These are phyloP conservation scores for Phlebiopsis gigantea DNA, from an alignment of 768 basidiomycete genomes.

Conservation along the genomic window DNA sequence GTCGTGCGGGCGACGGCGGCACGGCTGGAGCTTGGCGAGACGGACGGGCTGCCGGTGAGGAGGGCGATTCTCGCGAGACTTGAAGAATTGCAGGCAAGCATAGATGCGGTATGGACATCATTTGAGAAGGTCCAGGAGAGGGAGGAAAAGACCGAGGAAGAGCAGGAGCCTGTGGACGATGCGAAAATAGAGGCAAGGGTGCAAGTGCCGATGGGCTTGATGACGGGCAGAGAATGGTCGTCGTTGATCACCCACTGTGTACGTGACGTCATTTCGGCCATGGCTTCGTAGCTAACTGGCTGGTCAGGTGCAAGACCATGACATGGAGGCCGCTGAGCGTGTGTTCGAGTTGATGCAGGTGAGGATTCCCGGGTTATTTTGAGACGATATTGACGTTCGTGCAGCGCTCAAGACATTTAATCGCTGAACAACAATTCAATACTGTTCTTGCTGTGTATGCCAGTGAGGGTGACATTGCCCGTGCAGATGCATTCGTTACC, in stretches of 20 bases:
- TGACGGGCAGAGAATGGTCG: slow-evolving; percentile 10
- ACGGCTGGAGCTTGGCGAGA: no score
- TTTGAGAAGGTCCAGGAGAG: not conserved
- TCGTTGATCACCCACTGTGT: slow-evolving; percentile 13
- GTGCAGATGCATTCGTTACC: slow-evolving; percentile 41
- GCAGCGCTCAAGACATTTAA: slow-evolving; percentile 41
- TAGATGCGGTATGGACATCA: no score
- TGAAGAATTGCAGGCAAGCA: not conserved
- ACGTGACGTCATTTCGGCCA: slow-evolving; percentile 2
- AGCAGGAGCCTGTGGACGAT: not conserved
- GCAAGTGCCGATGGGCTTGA: not conserved
- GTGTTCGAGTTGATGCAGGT: slow-evolving; percentile 52
- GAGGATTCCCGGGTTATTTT: not conserved
- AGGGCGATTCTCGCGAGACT: not conserved
- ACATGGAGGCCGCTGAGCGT: slow-evolving; percentile 43
- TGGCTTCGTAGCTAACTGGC: slow-evolving; percentile 1
- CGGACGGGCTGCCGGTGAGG: no score
- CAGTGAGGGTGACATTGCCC: slow-evolving; percentile 35
- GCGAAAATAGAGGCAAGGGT: not conserved
- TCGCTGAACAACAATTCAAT: slow-evolving; percentile 32
- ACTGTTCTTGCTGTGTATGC: slow-evolving; percentile 47
- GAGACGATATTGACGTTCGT: not conserved
- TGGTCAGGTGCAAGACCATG: slow-evolving; percentile 41
- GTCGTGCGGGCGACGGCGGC: no score
- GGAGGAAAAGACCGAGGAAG: not conserved